Evolutionary conservation across 2,329 filamentous ascomycete species (phyloP), one percentile per base, ranked within the genome.

Genomic region (Chrysoporthe austroafricana): DNA sequence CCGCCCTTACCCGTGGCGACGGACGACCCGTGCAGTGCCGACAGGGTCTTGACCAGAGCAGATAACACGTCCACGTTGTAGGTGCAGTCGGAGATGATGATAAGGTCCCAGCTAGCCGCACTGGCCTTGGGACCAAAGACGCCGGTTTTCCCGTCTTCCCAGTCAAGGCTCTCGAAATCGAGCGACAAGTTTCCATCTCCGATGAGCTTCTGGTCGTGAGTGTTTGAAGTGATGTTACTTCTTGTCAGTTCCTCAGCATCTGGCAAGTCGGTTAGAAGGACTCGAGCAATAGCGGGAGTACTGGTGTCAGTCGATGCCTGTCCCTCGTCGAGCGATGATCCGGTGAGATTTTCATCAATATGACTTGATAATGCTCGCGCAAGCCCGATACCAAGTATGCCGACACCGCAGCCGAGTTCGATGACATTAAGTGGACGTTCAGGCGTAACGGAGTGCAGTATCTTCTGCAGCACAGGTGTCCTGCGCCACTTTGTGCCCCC

Each of bases 21-120:
- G 3, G 74, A 73, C 1, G 70, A 72, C 2, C 68, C 64, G 69
- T 86, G 84, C 13, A 88, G 73, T 1, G 83, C 80, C 1, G 82
- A 82, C 46, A 88, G 76, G 0, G 86, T 88, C 63, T 80, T 80
- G 4, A 88, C 82, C 32, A 89, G 79, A 2, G 84, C 80, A 1
- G 84, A 82, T 36, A 88, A 76, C 70, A 82, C 83, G 73, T 88
- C 86, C 64, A 82, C 83, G 69, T 88, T 88, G 78, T 88, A 88
- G 0, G 86, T 88, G 79, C 86, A 88, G 74, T 89, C 86, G 73
- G 85, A 87, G 32, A 88, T 77, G 63, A 87, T 78, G 59, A 87
- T 73, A 5, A 88, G 75, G 68, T 88, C 83, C 85, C 85, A 88
- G 2, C 74, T 69, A 2, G 75, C 76, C 0, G 78, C 76, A n/a